Percentiles rank a stretch among this genome's conserved stretches.
Evolutionary conservation across 192 early-diverging fungal genomes (phyloP).

Genomic region (Umbelopsis ramanniana): DNA sequence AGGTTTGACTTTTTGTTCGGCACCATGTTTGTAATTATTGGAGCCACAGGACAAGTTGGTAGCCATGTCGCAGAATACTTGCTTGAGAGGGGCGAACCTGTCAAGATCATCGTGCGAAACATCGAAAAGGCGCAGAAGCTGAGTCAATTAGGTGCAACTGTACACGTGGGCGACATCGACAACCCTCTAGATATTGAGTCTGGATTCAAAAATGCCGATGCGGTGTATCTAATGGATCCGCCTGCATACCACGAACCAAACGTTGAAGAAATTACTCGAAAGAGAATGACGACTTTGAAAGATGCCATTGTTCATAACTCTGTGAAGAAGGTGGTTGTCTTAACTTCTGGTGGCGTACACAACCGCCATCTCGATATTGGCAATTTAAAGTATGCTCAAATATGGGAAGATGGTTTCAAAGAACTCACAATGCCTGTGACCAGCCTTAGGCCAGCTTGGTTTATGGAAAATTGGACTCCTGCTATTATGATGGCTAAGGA

Average conservation of each 20-base stretch:
- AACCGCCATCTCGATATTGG: not conserved
- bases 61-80: not conserved
- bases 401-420: not conserved
- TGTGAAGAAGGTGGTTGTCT: not conserved
- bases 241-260: not conserved
- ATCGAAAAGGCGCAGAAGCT: not conserved
- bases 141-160: not conserved
- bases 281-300: not conserved
- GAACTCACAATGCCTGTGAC: not conserved
- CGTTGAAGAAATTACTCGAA: not conserved
- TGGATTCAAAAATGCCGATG: not conserved
- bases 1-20: not conserved
- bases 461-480: slow-evolving; percentile 1
- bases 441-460: not conserved
- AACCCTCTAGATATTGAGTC: not conserved
- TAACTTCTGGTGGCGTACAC: not conserved
- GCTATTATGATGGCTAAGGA: not conserved
- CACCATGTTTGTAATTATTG: not conserved
- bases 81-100: not conserved
- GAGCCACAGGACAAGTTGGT: not conserved
- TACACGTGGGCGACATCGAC: not conserved
- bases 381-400: not conserved
- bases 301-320: not conserved
- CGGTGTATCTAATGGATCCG: not conserved
- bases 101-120: not conserved